A percentile compares a stretch with the other conserved stretches of the same genome.
phyloP scores from a whole-genome alignment of 192 early-diverging fungal species.

The Coemansia asiatica region DNA sequence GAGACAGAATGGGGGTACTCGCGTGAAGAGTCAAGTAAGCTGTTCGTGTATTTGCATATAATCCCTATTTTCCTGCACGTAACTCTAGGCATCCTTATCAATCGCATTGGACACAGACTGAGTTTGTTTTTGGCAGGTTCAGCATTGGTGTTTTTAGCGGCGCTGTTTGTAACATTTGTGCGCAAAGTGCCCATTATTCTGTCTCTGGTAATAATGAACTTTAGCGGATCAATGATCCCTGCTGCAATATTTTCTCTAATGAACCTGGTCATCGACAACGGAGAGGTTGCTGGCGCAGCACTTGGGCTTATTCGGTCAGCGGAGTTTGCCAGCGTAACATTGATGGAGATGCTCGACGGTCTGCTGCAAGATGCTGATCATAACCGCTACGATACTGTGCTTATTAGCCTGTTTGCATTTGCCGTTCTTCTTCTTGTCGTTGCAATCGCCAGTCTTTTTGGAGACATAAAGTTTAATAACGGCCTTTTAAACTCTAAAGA shows the following conservation, averaged over 20 bases:
- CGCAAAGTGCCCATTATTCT: constrained; percentile 36
- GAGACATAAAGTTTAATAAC: constrained; percentile 27
- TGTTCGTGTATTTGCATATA: constrained; percentile 55
- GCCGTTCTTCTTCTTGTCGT: constrained; percentile 37
- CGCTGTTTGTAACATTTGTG: constrained; percentile 43
- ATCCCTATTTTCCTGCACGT: constrained; percentile 61
- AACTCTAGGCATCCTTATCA: constrained; percentile 58
- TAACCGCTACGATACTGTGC: constrained; percentile 53
- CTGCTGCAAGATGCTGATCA: constrained; percentile 54
- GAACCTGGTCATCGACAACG: constrained; percentile 52
- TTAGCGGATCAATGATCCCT: constrained; percentile 45
- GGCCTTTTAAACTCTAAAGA: constrained; percentile 43
- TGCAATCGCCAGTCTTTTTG: constrained; percentile 20
- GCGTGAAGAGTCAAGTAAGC: constrained; percentile 42
- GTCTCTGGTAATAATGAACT: constrained; percentile 42
- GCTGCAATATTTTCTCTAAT: constrained; percentile 50
- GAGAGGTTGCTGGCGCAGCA: constrained; percentile 49
- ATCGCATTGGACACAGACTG: constrained; percentile 56
- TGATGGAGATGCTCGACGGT: constrained; percentile 58
- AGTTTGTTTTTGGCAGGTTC: constrained; percentile 49
- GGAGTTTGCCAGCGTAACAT: constrained; percentile 52
- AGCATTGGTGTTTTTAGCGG: constrained; percentile 34
- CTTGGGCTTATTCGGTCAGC: constrained; percentile 55
- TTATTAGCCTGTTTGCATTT: constrained; percentile 49
- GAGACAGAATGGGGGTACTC: constrained; percentile 52